Conservation (phyloP, 345 rosid species). For the Sisymbrium altissimum region DNA sequence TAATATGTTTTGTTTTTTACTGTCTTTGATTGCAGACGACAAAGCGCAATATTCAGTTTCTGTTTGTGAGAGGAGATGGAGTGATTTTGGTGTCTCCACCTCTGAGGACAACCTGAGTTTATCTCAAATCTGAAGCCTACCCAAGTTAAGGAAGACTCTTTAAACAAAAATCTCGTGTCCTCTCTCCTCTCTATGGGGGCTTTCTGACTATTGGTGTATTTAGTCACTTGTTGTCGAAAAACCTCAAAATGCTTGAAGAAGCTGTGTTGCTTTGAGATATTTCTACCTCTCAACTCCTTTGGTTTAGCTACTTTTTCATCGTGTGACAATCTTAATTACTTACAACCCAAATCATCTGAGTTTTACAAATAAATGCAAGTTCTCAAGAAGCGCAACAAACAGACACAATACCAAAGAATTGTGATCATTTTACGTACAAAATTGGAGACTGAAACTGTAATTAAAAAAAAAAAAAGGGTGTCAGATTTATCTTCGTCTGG, state of each 20-base stretch:
- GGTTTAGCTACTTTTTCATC: neutral
- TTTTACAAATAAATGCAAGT: neutral
- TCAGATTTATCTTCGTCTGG: constrained; percentile 64
- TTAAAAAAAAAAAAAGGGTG: too few relatives aligned
- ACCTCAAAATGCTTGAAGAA: neutral
- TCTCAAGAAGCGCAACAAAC: neutral
- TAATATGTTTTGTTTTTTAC: neutral
- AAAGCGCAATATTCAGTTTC: constrained; percentile 75
- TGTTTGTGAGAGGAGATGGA: constrained; percentile 98
- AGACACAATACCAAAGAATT: neutral
- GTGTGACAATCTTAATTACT: constrained; percentile 14
- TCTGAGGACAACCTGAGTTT: constrained; percentile 67
- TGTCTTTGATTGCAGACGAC: constrained; percentile 59
- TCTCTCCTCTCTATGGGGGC: neutral
- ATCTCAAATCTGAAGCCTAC: neutral
- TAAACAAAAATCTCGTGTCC: neutral
- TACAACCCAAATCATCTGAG: neutral
- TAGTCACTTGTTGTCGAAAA: constrained; percentile 12
- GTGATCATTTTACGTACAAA: constrained; percentile 6
- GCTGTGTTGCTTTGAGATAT: constrained; percentile 6
- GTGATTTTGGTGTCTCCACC: constrained; percentile 99
- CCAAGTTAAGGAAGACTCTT: neutral
- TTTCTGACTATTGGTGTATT: constrained; percentile 15
- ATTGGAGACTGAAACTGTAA: neutral
- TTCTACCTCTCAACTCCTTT: neutral